Evolutionary conservation across 2,329 filamentous ascomycete species (phyloP).

Genomic region (Calonectria ilicicola): DNA sequence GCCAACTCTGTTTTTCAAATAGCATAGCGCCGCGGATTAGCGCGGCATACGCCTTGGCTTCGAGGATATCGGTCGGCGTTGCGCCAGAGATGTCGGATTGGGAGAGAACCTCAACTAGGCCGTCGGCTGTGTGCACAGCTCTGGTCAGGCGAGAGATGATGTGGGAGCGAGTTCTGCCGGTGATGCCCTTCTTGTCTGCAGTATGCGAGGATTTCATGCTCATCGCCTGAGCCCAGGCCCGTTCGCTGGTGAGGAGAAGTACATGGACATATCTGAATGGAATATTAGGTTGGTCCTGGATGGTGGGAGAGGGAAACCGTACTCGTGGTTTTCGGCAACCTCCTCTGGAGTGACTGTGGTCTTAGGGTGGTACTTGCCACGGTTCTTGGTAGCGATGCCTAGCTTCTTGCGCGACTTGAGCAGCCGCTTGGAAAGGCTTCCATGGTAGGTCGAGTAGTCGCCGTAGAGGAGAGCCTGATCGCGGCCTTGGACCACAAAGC

Average conservation of each 20-base stretch:
- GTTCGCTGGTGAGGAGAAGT: constrained; percentile 87
- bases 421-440: constrained; percentile 82
- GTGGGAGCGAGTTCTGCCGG: constrained; percentile 84
- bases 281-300: constrained; percentile 20
- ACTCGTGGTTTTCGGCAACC: constrained; percentile 82
- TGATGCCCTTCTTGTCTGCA: constrained; percentile 82
- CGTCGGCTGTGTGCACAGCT: constrained; percentile 76
- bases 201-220: constrained; percentile 88
- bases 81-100: constrained; percentile 74
- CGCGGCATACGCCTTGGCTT: constrained; percentile 86
- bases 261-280: constrained; percentile 76
- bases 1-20: constrained; percentile 92
- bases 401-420: constrained; percentile 88
- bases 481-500: constrained; percentile 81
- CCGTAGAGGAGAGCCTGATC: constrained; percentile 88
- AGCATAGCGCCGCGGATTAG: constrained; percentile 81
- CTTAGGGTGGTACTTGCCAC: constrained; percentile 85
- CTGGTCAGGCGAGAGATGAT: constrained; percentile 90
- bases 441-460: constrained; percentile 88
- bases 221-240: constrained; percentile 97
- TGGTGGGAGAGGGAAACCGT: constrained; percentile 40
- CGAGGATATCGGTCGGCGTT: constrained; percentile 78
- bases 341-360: constrained; percentile 78
- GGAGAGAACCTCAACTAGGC: constrained; percentile 75
- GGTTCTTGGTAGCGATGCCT: constrained; percentile 84